Evolutionary conservation across 176 grass and related monocot species (phyloP).

Genomic region (Eleusine indica): DNA sequence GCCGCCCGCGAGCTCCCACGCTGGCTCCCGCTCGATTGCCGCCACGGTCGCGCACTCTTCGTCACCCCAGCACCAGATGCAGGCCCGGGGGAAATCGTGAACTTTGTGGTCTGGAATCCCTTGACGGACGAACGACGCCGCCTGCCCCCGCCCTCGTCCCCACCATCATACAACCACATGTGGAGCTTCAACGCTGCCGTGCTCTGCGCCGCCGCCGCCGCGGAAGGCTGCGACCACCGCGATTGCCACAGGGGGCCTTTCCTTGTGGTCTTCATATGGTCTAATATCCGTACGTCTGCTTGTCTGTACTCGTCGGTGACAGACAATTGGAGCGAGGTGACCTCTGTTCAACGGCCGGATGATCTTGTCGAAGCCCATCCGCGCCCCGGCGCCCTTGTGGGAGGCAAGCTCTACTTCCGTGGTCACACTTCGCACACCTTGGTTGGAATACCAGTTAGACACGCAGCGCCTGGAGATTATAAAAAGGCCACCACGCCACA

Average conservation of each 20-base stretch:
- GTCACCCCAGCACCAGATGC: neutral
- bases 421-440: neutral
- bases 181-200: neutral
- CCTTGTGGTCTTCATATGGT: neutral
- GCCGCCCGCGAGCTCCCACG: neutral
- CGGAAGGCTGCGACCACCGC: constrained; percentile 4
- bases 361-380: too few relatives aligned
- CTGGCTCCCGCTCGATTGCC: constrained; percentile 1
- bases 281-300: neutral
- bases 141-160: neutral
- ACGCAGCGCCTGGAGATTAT: neutral
- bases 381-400: neutral
- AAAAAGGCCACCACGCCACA: neutral
- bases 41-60: constrained; percentile 16
- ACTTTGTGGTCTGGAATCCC: neutral
- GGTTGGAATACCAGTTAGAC: neutral
- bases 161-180: neutral
- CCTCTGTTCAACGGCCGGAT: neutral
- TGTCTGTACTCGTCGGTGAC: neutral
- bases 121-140: neutral
- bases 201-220: neutral
- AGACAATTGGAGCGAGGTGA: neutral
- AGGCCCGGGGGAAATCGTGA: neutral
- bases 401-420: neutral
- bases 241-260: neutral